phyloP scores from a whole-genome alignment of 1,284 basidiomycete genomes.

The Chiua sp. region DNA sequence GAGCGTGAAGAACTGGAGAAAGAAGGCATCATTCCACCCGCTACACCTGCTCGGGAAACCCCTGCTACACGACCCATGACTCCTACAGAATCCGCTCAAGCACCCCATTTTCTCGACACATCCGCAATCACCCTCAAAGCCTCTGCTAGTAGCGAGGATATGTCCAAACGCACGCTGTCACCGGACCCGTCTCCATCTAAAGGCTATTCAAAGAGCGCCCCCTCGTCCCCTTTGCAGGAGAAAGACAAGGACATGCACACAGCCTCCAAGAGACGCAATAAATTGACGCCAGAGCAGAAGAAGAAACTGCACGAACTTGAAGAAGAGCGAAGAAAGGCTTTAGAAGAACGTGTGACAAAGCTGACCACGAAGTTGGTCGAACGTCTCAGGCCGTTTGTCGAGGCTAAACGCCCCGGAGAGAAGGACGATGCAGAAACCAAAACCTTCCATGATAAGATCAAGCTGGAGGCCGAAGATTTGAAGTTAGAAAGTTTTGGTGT shows the following conservation, averaged over 20 bases:
- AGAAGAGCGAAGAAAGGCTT: slow-evolving; percentile 76
- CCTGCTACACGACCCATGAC: slow-evolving; percentile 28
- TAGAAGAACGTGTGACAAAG: slow-evolving; percentile 76
- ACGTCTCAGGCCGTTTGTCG: slow-evolving; percentile 86
- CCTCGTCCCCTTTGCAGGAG: slow-evolving; percentile 33
- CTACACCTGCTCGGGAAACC: slow-evolving; percentile 26
- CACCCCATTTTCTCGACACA: slow-evolving; percentile 11
- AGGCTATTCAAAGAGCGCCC: slow-evolving; percentile 28
- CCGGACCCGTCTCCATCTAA: slow-evolving; percentile 27
- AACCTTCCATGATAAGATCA: slow-evolving; percentile 80
- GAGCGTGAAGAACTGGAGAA: slow-evolving; percentile 89
- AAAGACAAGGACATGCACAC: slow-evolving; percentile 38
- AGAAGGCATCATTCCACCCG: slow-evolving; percentile 48
- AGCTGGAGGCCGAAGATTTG: slow-evolving; percentile 91
- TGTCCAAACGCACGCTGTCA: slow-evolving; percentile 18
- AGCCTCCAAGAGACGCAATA: slow-evolving; percentile 52
- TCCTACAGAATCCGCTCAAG: slow-evolving; percentile 25
- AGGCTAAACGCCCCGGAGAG: slow-evolving; percentile 88
- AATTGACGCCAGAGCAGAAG: slow-evolving; percentile 83
- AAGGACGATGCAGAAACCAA: slow-evolving; percentile 85
- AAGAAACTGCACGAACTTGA: slow-evolving; percentile 85
- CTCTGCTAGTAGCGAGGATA: slow-evolving; percentile 25
- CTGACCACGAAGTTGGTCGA: slow-evolving; percentile 83
- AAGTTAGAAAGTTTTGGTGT: slow-evolving; percentile 99
- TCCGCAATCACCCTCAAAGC: slow-evolving; percentile 23